Evolutionary conservation across 2,329 filamentous ascomycete genomes (phyloP).

Genomic region (Sordariomycetes sp.): DNA sequence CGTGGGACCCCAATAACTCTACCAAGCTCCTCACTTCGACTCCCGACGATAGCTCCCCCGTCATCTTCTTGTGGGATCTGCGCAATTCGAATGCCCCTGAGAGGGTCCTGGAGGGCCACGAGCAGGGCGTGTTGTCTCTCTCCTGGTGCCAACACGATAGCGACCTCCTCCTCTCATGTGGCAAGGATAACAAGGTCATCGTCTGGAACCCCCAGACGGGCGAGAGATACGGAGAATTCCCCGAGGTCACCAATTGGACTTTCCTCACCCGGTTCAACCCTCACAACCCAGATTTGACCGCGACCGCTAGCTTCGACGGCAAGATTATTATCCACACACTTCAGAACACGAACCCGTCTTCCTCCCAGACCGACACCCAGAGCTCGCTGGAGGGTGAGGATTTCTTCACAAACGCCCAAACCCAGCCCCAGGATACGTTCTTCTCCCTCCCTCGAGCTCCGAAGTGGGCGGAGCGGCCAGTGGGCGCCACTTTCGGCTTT

Average conservation of each 20-base stretch:
- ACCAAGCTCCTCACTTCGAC: constrained; percentile 92
- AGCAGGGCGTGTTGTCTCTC: constrained; percentile 84
- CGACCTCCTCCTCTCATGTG: constrained; percentile 80
- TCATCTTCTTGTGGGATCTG: constrained; percentile 89
- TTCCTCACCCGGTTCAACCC: constrained; percentile 94
- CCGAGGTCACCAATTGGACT: constrained; percentile 98
- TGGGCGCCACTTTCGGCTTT: constrained; percentile 86
- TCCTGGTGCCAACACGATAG: constrained; percentile 93
- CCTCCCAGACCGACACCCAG: constrained; percentile 55
- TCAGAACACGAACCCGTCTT: constrained; percentile 79
- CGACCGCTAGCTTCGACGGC: constrained; percentile 93
- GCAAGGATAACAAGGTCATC: constrained; percentile 92
- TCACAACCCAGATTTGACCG: constrained; percentile 81
- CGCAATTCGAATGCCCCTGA: constrained; percentile 95
- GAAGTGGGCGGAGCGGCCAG: constrained; percentile 79
- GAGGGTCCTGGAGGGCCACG: constrained; percentile 78
- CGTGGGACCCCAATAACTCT: constrained; percentile 92
- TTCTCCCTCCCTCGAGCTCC: constrained; percentile 82
- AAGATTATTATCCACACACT: constrained; percentile 91
- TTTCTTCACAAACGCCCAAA: constrained; percentile 91
- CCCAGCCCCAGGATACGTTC: constrained; percentile 78
- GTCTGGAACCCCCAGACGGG: constrained; percentile 95
- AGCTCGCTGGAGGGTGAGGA: constrained; percentile 78
- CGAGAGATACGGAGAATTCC: constrained; percentile 80
- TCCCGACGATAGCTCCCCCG: constrained; percentile 75